These are phyloP conservation scores for Hapsidospora chrysogenum DNA, from an alignment of 495 filamentous ascomycete genomes.

Conservation along the genomic window DNA sequence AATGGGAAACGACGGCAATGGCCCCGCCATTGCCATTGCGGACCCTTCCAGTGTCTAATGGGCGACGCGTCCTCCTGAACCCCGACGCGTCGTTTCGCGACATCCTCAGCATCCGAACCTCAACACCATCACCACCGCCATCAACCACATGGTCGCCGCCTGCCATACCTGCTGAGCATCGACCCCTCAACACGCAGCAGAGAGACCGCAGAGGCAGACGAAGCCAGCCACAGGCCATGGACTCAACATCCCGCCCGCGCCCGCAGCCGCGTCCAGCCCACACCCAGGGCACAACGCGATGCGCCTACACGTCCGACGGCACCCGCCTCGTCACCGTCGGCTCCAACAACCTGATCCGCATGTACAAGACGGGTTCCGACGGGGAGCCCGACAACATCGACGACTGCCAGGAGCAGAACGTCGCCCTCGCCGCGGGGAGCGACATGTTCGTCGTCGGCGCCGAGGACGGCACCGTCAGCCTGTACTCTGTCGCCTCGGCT, in stretches of 20 bases:
- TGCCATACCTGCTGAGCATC: too few species aligned
- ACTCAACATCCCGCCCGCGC: conserved; percentile 27
- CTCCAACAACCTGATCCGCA: conserved; percentile 74
- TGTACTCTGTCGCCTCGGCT: conserved; percentile 65
- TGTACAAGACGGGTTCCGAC: conserved; percentile 79
- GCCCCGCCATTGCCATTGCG: too few species aligned
- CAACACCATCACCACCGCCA: too few species aligned
- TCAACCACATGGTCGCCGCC: too few species aligned
- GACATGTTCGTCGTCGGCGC: conserved; percentile 73
- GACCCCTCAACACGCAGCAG: too few species aligned
- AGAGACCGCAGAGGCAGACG: too few species aligned
- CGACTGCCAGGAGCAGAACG: conserved; percentile 66
- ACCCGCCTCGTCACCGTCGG: conserved; percentile 64
- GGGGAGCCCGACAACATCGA: conserved; percentile 85
- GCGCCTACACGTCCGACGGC: conserved; percentile 39
- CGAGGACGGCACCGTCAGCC: conserved; percentile 85
- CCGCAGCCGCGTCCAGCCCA: conserved; percentile 34
- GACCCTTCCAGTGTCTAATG: conserved; percentile 2
- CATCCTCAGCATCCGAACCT: too few species aligned
- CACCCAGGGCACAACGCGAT: conserved; percentile 32
- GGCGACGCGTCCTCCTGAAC: conserved; percentile 1
- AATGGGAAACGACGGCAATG: too few species aligned
- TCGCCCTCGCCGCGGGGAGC: conserved; percentile 60
- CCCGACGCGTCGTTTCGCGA: neutral
- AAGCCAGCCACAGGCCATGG: conserved; percentile 15